Evolutionary conservation across 176 grass and related monocot genomes (phyloP), one percentile per base, ranked within the genome.

Genomic region (Zoysia japonica): DNA sequence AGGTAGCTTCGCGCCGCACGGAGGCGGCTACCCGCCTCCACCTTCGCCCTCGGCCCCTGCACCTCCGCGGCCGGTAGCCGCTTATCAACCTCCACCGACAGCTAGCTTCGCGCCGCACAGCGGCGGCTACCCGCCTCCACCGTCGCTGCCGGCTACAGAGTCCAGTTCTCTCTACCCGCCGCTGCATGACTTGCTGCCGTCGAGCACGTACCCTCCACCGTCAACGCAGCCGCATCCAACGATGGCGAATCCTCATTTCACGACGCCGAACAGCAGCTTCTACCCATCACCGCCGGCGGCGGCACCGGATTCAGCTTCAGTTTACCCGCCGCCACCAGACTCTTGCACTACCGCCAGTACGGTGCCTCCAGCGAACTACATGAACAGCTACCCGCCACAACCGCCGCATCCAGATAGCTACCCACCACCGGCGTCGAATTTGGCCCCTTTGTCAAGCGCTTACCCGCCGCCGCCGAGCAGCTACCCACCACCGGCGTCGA

Each of bases 151-250:
- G 17, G 11, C 70, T 9, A 38, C 78, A 1, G 20, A 13, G 15
- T 53, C 84, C 13, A 44, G 73, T 19, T 65, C 85, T 2, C 79
- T 75, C 11, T 82, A 87, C 50, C 84, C 79, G 50, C 20, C 64
- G 47, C 47, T 87, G 51, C 75, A 87, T 14, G 70, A 11, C 38
- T 52, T 83, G 46, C 15, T 80, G 11, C 55, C 63, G 46, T 63
- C 75, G 41, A 83, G 19, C 74, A 46, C 39, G 51, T 88, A 83
- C 39, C 16, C 56, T 2, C 65, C 80, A 1, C n/a, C 56, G 40
- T 5, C 71, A 2, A 38, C 17, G 54, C 41, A 19, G 41, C n/a
- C 63, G 63, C 37, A 42, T 12, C 37, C 12, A 11, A 10, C 15
- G 60, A 56, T 20, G 39, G 56, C 19, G 48, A 38, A 64, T 61